Base-by-base conservation (phyloP, 1,284 basidiomycete genomes). In the Cutaneotrichosporon spelunceum region DNA sequence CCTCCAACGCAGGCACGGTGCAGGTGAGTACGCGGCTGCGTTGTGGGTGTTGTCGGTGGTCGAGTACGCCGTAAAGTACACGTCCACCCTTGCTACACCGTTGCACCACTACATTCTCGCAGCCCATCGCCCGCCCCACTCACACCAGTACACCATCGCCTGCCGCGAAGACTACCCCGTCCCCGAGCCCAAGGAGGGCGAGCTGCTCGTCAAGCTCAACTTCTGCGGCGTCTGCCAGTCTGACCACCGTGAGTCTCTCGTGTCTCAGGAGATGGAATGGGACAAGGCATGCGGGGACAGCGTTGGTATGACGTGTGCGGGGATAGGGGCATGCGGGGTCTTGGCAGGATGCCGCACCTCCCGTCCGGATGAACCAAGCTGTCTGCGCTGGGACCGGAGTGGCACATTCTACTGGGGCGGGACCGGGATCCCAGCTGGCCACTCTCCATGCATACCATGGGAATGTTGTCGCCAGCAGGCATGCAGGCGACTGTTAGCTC, bases 151-250 rank as follows among this genome's bases (percentile, higher is more conserved):
- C 61, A 61, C 63, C 57, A 55, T 66, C 47, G 36, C 39, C n/a
- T 56, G 53, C 21, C 48, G 57, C 44, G 64, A 66, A 50, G 64
- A 63, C 53, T 66, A 63, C 61, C 64, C 64, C 36, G 61, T 63
- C 36, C 64, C 64, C 24, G 47, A 60, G 56, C 61, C 64, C 44
- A 52, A 45, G 19, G 58, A 58, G 54, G 59, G 56, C 57, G 61
- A 66, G 64, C 48, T 66, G 24, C 64, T 66, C 49, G 54, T 57
- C 59, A 55, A 66, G 61, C 61, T 66, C 59, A 59, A 63, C 59
- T 33, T 57, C 27, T 59, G 53, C 11, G 64, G 64, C 42, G 53
- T 66, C 45, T 66, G 64, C 64, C 64, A 66, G 61, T 54, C 49
- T 34, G 64, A 66, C 64, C 59, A 63, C 61, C 64, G 64, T 65